Evolutionary conservation across 1,139 yeast species (phyloP).

Genomic region (Debaryomyces subglobosus): DNA sequence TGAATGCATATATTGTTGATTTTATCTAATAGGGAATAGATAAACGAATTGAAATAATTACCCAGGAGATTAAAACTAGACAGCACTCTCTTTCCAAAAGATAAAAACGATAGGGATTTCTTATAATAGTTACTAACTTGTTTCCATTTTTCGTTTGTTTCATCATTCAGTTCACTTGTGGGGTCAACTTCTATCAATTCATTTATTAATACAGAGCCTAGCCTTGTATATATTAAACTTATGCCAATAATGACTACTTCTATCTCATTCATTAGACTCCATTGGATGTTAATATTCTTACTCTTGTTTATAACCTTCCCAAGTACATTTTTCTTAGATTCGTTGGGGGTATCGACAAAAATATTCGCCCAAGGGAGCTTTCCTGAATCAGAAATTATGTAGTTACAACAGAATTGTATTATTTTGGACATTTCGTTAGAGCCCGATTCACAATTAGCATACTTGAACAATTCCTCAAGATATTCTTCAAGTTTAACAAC

Average conservation of each 20-base stretch:
- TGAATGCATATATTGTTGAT: slow-evolving; percentile 39
- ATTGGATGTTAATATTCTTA: slow-evolving; percentile 14
- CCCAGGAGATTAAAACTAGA: slow-evolving; percentile 1
- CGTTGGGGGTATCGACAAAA: neutral
- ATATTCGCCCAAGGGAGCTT: slow-evolving; percentile 22
- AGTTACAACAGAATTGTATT: slow-evolving; percentile 8
- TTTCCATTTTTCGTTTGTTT: slow-evolving; percentile 38
- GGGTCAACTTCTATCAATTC: slow-evolving; percentile 34
- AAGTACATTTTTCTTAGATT: slow-evolving; percentile 5
- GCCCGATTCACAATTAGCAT: slow-evolving; percentile 7
- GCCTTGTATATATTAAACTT: slow-evolving; percentile 32
- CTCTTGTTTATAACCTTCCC: slow-evolving; percentile 4
- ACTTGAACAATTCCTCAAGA: slow-evolving; percentile 27
- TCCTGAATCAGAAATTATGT: slow-evolving; percentile 8
- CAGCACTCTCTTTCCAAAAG: slow-evolving; percentile 24
- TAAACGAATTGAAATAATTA: slow-evolving; percentile 17
- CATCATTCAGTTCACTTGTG: slow-evolving; percentile 14
- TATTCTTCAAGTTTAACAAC: slow-evolving; percentile 39
- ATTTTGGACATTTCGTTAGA: slow-evolving; percentile 6
- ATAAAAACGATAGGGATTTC: slow-evolving; percentile 30
- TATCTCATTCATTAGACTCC: slow-evolving; percentile 39
- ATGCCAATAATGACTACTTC: slow-evolving; percentile 28
- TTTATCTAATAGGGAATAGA: slow-evolving; percentile 30
- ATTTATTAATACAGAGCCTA: slow-evolving; percentile 42
- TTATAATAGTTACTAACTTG: slow-evolving; percentile 38